Conservation (phyloP, 1,284 basidiomycete species). For the Cryptococcus depauperatus region DNA sequence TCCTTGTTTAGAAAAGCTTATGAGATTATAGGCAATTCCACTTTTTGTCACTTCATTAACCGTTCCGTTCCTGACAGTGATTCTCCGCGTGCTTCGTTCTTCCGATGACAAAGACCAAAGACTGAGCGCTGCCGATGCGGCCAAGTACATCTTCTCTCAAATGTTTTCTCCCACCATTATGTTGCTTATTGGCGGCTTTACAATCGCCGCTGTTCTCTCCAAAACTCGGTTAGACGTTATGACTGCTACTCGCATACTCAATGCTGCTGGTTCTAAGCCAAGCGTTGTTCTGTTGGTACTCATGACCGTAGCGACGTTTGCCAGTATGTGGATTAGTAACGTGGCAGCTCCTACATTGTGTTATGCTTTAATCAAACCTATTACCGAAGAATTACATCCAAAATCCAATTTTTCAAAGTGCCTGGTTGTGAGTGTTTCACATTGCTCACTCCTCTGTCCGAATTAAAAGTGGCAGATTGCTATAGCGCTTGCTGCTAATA, state of each 20-base stretch:
- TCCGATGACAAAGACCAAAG: slow-evolving; percentile 53
- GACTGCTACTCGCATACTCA: slow-evolving; percentile 84
- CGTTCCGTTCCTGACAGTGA: slow-evolving; percentile 84
- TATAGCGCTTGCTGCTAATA: slow-evolving; percentile 94
- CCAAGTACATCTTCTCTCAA: slow-evolving; percentile 61
- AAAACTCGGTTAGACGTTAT: slow-evolving; percentile 97
- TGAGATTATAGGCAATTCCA: slow-evolving; percentile 66
- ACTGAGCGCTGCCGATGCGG: slow-evolving; percentile 63
- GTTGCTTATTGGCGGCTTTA: slow-evolving; percentile 96
- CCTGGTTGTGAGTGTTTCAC: slow-evolving; percentile 61
- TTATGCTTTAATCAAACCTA: slow-evolving; percentile 96
- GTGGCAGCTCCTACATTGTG: slow-evolving; percentile 96
- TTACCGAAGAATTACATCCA: slow-evolving; percentile 81
- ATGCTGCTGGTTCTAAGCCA: slow-evolving; percentile 80
- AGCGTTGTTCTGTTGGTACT: slow-evolving; percentile 82
- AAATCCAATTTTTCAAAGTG: slow-evolving; percentile 82
- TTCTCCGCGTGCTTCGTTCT: slow-evolving; percentile 69
- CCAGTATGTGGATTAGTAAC: slow-evolving; percentile 99
- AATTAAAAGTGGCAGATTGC: slow-evolving; percentile 58
- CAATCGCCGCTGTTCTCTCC: slow-evolving; percentile 89
- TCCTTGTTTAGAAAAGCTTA: background rate
- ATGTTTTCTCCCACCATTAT: slow-evolving; percentile 67
- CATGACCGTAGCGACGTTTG: slow-evolving; percentile 95
- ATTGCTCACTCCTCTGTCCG: background rate
- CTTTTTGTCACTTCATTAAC: slow-evolving; percentile 90